Base-by-base conservation (phyloP, 495 filamentous ascomycete genomes). In the Penicillium bialowiezense region DNA sequence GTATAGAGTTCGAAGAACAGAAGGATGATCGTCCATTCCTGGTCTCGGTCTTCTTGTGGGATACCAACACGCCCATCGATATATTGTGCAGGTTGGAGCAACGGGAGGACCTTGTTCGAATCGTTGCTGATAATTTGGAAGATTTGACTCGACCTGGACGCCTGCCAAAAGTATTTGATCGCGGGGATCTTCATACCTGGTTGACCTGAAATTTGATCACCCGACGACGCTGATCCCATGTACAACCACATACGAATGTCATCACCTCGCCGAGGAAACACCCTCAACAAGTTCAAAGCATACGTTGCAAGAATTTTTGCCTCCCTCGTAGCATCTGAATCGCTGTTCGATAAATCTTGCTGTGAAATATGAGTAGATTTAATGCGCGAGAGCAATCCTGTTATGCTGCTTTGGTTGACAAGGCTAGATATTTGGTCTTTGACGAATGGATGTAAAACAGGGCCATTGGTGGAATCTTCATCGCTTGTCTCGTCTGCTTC, bases 211-310 rank as follows among this genome's bases (percentile, higher is more conserved):
- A 52, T 28, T 12, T 60, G 54, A 21, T 63, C 56, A 1, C 50
- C 50, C 15, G 70, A 68, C 13, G 76, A 71, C 9, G 88, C 84
- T 24, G 90, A 90, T 0, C 90, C 86, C 12, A 91, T 71, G 55
- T 91, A 97, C 4, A 99, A 72, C 76, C 93, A 95, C 89, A 97
- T 95, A 1, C 91, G 86, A 42, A 97, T 95, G 43, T 97, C 95
- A 58, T 96, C 90, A 15, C 84, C 81, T 32, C 82, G 78, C 7
- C 79, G 75, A 15, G 91, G 93, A 55, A 99, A 99, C 45, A 90
- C 88, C 48, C 87, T 82, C 6, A 97, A 69, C 7, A 99, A 69
- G 12, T 88, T 93, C 34, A 97, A 73, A 2, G 90, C 88, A 62
- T 95, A 97, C 37, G 83, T 88, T 37, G 95, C 91, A 37, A 97